A percentile compares a stretch with the other conserved stretches of the same genome.
These are phyloP conservation scores for Colletotrichum theobromicola DNA, from an alignment of 2,329 filamentous ascomycete species.

Conservation along the genomic window DNA sequence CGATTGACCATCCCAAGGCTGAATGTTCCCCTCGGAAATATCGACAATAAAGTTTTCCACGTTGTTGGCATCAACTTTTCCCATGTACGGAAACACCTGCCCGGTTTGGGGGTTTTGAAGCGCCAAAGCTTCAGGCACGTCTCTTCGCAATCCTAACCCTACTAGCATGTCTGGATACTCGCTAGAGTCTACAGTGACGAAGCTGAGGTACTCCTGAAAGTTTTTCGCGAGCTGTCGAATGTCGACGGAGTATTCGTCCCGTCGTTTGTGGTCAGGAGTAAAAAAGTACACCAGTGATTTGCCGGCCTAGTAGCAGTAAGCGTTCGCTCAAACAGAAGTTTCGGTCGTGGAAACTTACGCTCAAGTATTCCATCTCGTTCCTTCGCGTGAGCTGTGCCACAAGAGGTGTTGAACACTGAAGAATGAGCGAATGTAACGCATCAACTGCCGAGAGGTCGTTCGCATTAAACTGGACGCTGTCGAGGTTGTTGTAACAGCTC, in stretches of 20 bases:
- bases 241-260: constrained; percentile 35
- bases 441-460: constrained; percentile 34
- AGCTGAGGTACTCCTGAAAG: constrained; percentile 51
- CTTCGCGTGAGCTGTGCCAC: constrained; percentile 49
- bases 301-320: constrained; percentile 30
- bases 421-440: constrained; percentile 35
- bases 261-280: constrained; percentile 27
- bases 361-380: constrained; percentile 39
- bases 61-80: constrained; percentile 32
- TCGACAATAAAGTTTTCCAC: constrained; percentile 48
- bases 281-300: constrained; percentile 42
- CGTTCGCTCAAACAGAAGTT: neutral
- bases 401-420: constrained; percentile 39
- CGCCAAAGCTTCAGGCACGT: constrained; percentile 43
- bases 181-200: constrained; percentile 49
- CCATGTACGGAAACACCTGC: constrained; percentile 44
- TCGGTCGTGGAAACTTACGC: constrained; percentile 16
- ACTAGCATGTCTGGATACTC: constrained; percentile 49
- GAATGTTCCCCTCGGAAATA: constrained; percentile 46
- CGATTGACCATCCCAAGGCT: constrained; percentile 37
- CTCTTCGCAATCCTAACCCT: constrained; percentile 45
- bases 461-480: constrained; percentile 36
- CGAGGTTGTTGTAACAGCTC: constrained; percentile 44
- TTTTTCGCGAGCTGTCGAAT: constrained; percentile 45
- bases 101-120: constrained; percentile 50